Base-by-base conservation (phyloP, 2,329 filamentous ascomycete genomes). In the Bipolaris victoriae region DNA sequence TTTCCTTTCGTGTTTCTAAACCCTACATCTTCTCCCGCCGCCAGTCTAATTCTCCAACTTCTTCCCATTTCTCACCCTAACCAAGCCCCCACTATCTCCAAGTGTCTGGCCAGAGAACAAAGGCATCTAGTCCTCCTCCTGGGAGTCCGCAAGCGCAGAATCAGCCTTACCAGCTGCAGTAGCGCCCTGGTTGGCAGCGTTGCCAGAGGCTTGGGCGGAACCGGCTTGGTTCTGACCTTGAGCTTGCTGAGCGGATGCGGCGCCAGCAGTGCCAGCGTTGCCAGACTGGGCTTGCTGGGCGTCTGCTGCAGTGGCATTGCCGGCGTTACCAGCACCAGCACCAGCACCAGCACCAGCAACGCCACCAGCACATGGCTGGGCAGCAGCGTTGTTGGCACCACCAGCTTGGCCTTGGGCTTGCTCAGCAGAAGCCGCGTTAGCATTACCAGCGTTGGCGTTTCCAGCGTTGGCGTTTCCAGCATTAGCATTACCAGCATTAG, bases 61-160 rank as follows among this genome's bases (percentile, higher is more conserved):
- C 6, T 9, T 13, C 26, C 20, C 29, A 5, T 31, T 11, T 1
- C 10, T 15, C 2, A 2, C 16, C n/a, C 16, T 33, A 16, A 3
- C 16, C n/a, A 11, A 35, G 18, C 13, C 10, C 18, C 37, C n/a
- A 22, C 15, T 15, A 46, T 9, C 16, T 11, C 13, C 10, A 6
- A 36, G 45, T 18, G 16, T 11, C n/a, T 47, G 10, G 3, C 20
- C 22, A 35, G 18, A 36, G 22, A 20, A 36, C 2, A 26, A 33
- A 35, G 18, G 6, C 2, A 50, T 60, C 45, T 58, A 65, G 18
- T 66, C 56, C 18, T 65, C 62, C 49, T 65, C 60, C 39, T 65
- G 62, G 16, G 52, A 44, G 37, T 63, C 58, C 3, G 60, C 58
- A n/a, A 61, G 53, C 18, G 57, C 62, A 29, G 57, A 62, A 35